Evolutionary conservation across 1,139 yeast genomes (phyloP), one percentile per base, ranked within the genome.

Genomic region (Candida tropicalis): DNA sequence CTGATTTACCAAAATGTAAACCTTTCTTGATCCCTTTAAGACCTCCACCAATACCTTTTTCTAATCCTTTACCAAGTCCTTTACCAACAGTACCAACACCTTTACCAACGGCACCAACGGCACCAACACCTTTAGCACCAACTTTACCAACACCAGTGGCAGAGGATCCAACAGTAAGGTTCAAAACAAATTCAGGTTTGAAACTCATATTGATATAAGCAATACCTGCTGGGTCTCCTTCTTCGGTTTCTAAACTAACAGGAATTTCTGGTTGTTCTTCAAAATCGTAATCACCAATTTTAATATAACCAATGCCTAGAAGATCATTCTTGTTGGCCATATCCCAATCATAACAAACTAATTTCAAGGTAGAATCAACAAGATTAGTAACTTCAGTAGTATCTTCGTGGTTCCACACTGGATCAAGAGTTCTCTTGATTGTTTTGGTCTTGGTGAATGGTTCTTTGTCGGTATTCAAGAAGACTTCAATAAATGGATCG

Each of bases 331-430:
- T 81, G 50, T 83, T 88, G 50, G 96, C 97, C 52, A 91, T 80
- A 65, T 93, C 99, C 97, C 97, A 91, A 61, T 93, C 99, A 56
- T 63, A 75, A 25, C 87, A 81, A 44, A 74, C 78, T 39, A 87
- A 72, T 46, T 69, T 68, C 45, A 91, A 64, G 4, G 65, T 63
- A 10, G 89, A 79, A 58, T 81, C 82, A 44, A 77, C 79, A 57
- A 87, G 79, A 60, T 86, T 78, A 31, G 68, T 60, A 18, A 86
- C 79, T 20, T 73, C 71, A 25, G 82, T 69, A 16, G 76, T 69
- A 2, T 73, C 65, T 0, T 68, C 60, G 66, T 88, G 95, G 60
- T 91, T 84, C 93, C 95, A 95, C 1, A 69, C 77, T 12, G 99
- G 99, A 45, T 86, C 79, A 54, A 93, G 76, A 0, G 97, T 89